Base-by-base conservation (phyloP, 257 asterid genomes). In the Salvia splendens region DNA sequence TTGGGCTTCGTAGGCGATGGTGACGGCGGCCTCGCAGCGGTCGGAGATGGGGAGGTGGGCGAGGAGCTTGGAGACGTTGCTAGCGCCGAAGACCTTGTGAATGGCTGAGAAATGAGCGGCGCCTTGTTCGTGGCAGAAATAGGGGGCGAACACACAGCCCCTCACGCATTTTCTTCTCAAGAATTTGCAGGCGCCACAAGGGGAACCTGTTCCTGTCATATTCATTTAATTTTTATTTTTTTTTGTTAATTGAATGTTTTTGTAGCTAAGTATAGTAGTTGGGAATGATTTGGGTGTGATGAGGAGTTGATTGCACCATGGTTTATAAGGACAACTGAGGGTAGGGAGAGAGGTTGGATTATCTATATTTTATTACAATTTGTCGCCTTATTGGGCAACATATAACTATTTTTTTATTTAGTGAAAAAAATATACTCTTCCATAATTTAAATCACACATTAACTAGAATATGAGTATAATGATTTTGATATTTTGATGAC, bases 331-430 rank as follows among this genome's bases (percentile, higher is more conserved):
- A 80, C 56, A 32, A 60, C 62, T 53, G 81, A 5, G 42, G 45
- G 11, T 12, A 10, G 1, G 45, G 45, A 3, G 84, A 63, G 80
- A 55, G 81, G 67, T 5, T 5, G 45, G 78, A 77, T 77, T 86
- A 90, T 68, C 59, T 45, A 68, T 82, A 70, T 73, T 75, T 72
- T 73, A 84, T 80, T 84, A 20, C 53, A 65, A 20, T 57, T 72
- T 83, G 96, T 87, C 81, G 88, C 98, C 92, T 81, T 87, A 77
- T 68, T 89, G 95, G 91, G 74, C 76, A 53, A 80, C 97, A 84
- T 3, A 28, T 36, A 68, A 78, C 55, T 75, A 51, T 16, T 36
- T 20, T 58, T 15, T 42, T 24, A 24, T 10, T 15, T 40, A 12
- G 48, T 43, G 28, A 66, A 17, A 82, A 64, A 79, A 59, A 24